Conservation (phyloP, 495 filamentous ascomycete species). For the Xylaria flabelliformis region DNA sequence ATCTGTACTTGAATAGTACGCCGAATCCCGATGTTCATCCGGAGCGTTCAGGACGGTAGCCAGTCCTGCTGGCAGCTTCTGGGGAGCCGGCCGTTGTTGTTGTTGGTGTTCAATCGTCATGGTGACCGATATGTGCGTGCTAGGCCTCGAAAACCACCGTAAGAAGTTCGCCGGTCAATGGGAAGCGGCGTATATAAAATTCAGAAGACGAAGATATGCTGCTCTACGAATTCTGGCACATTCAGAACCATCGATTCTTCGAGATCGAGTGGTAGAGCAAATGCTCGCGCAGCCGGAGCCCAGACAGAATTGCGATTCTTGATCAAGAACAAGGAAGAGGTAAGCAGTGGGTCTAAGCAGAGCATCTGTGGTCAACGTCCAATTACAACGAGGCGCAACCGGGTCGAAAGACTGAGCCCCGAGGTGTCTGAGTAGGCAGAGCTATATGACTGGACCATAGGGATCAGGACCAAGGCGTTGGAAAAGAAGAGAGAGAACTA, state of each 20-base stretch:
- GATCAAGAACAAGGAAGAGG: neutral
- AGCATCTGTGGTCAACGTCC: constrained; percentile 36
- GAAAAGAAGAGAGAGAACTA: constrained; percentile 10
- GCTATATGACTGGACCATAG: constrained; percentile 3
- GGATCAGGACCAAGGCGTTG: constrained; percentile 5
- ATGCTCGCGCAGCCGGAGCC: constrained; percentile 1
- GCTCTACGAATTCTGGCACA: neutral
- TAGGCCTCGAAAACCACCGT: neutral
- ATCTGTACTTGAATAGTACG: constrained; percentile 61
- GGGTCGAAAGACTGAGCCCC: constrained; percentile 27
- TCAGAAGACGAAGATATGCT: neutral
- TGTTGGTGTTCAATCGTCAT: constrained; percentile 46
- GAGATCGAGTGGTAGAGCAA: neutral
- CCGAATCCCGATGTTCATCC: constrained; percentile 60
- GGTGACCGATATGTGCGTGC: constrained; percentile 10
- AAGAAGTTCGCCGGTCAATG: neutral
- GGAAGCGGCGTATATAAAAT: neutral
- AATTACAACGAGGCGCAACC: constrained; percentile 41
- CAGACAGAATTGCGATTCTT: neutral
- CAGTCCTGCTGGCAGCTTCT: constrained; percentile 57
- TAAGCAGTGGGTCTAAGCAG: constrained; percentile 27
- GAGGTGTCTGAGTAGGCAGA: neutral
- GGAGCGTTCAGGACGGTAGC: constrained; percentile 57
- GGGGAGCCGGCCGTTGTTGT: constrained; percentile 47
- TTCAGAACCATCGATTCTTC: constrained; percentile 8